Evolutionary conservation across 305 asterid genomes (phyloP).

Genomic region (Coffea humblotiana): DNA sequence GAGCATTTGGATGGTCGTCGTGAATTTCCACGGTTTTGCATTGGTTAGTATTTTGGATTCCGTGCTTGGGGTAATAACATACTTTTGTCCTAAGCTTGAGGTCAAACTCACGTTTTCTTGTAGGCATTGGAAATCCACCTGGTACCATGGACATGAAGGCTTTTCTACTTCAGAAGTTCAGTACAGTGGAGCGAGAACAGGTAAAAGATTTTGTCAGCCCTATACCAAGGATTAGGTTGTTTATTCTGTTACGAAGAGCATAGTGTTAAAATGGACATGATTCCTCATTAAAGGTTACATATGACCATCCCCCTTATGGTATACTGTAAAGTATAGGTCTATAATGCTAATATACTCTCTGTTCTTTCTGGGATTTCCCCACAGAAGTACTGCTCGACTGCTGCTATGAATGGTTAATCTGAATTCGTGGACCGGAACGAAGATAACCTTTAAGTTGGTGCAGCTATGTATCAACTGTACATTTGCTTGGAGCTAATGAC

Average conservation of each 20-base stretch:
- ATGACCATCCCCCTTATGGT: background rate
- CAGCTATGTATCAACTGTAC: background rate
- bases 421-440: background rate
- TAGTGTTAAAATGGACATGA: background rate
- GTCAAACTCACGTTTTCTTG: background rate
- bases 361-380: background rate
- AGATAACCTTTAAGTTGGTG: background rate
- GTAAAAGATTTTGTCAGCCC: constrained; percentile 27
- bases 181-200: constrained; percentile 72
- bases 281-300: background rate
- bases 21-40: constrained; percentile 87
- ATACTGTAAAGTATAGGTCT: background rate
- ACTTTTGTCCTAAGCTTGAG: background rate
- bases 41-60: constrained; percentile 49
- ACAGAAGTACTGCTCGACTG: background rate
- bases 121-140: constrained; percentile 92
- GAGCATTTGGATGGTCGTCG: constrained; percentile 81
- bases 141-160: constrained; percentile 97
- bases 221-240: too few species aligned
- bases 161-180: constrained; percentile 86
- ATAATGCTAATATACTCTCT: background rate
- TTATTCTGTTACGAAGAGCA: background rate
- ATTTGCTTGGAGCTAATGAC: background rate
- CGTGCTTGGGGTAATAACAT: background rate
- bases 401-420: background rate